Evolutionary conservation across 1,284 basidiomycete genomes (phyloP), one percentile per base, ranked within the genome.

Genomic region (Mycosarcoma maydis): DNA sequence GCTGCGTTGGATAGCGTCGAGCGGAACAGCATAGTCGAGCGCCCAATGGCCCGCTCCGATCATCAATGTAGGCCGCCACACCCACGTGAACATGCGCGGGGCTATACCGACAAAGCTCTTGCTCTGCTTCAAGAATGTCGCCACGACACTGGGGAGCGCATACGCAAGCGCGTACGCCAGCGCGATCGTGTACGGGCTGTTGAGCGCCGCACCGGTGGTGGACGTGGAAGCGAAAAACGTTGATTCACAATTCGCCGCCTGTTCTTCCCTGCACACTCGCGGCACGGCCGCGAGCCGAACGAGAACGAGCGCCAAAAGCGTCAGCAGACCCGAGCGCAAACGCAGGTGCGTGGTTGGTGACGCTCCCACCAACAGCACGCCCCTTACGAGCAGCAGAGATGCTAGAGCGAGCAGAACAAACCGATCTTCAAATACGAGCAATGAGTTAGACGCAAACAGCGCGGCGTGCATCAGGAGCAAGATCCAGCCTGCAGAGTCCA

Each of bases 391-490:
- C 1, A 62, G 38, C 3, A 77, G 36, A 10, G 85, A 84, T 0
- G 89, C 85, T 22, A 87, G 83, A 0, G 50, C n/a, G 16, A 65
- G 42, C 4, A 65, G 50, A 7, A 91, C 85, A 48, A 92, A 85
- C 30, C 87, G 87, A 80, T 98, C 94, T 86, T 98, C 96, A 91
- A 93, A 97, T 80, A 98, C 88, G 27, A 91, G 91, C 84, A 92
- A 96, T 0, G 93, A 96, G 84, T 98, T 98, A 22, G 72, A 76
- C 3, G 73, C 77, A 40, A 79, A 78, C 4, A 70, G 32, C n/a
- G 36, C 46, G 0, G 77, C 64, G 34, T 80, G 77, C 10, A 75
- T 23, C 24, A 67, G 16, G 13, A 67, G 37, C 2, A 69, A 22
- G 13, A 46, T 7, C 39, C 55, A 42, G 22, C 73, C 73, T 4